phyloP scores from a whole-genome alignment of 345 rosid species.

The Moricandia arvensis region DNA sequence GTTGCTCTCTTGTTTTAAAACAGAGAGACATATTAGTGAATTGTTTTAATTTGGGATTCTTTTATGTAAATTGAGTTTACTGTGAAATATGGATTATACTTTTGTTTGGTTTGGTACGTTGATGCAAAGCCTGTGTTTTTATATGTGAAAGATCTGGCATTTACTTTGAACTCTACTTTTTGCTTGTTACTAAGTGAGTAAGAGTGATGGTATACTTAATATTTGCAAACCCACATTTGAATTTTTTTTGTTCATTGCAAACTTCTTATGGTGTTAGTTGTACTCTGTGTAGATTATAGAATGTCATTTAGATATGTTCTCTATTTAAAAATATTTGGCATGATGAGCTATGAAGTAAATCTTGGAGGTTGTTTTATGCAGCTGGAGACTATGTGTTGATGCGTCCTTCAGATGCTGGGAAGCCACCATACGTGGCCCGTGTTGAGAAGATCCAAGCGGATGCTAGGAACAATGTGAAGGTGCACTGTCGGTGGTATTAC shows the following conservation, averaged over 20 bases:
- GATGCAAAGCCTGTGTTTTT: no score
- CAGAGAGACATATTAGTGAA: no score
- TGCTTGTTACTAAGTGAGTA: neutral
- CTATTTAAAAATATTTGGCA: neutral
- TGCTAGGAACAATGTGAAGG: constrained; percentile 69
- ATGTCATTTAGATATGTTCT: neutral
- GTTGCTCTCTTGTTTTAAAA: no score
- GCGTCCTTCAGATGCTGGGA: constrained; percentile 77
- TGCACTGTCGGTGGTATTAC: constrained; percentile 77
- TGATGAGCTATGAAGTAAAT: constrained; percentile 17
- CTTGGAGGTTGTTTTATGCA: constrained; percentile 35
- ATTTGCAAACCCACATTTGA: neutral
- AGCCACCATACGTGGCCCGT: constrained; percentile 79
- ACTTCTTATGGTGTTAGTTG: neutral
- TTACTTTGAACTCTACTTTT: no score
- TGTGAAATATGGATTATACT: no score
- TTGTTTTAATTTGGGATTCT: no score
- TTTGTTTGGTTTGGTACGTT: no score
- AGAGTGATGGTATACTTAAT: neutral
- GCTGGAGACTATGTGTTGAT: constrained; percentile 79
- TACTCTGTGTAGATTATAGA: neutral
- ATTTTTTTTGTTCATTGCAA: neutral
- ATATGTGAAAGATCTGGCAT: no score
- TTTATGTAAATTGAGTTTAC: no score
- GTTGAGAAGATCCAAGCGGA: constrained; percentile 79